phyloP scores from a whole-genome alignment of 2,329 filamentous ascomycete species.

The Cercospora sojina region DNA sequence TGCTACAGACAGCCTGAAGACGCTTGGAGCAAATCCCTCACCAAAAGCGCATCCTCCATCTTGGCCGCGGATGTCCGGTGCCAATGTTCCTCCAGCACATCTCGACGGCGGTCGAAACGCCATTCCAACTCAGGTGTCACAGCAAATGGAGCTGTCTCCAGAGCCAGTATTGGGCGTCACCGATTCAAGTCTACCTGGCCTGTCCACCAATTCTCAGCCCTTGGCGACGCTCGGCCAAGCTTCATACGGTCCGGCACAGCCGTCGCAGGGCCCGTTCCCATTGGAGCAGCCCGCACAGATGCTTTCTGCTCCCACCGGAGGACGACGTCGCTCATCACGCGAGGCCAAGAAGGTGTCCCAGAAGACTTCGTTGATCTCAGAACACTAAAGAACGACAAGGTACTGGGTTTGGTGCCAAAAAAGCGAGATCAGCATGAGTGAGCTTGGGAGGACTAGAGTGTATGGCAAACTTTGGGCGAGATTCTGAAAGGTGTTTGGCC shows the following conservation, averaged over 20 bases:
- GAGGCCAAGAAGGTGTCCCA: constrained; percentile 1
- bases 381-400: constrained; percentile 1
- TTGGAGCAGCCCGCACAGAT: neutral
- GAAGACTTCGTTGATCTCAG: neutral
- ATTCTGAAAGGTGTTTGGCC: neutral
- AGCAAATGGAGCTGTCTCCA: neutral
- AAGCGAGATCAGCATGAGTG: neutral
- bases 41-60: neutral
- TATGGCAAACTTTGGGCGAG: neutral
- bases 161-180: neutral
- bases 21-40: neutral
- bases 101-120: neutral
- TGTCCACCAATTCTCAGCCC: neutral
- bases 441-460: neutral
- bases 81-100: neutral
- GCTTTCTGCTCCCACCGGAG: neutral
- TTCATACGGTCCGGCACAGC: neutral
- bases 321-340: neutral
- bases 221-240: too few relatives aligned
- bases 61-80: neutral
- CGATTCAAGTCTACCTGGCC: neutral
- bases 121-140: neutral
- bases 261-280: neutral
- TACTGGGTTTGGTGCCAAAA: constrained; percentile 6
- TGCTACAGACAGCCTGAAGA: neutral